Evolutionary conservation across 2,329 filamentous ascomycete genomes (phyloP), one percentile per base, ranked within the genome.

Genomic region (Ophiostoma quercus): DNA sequence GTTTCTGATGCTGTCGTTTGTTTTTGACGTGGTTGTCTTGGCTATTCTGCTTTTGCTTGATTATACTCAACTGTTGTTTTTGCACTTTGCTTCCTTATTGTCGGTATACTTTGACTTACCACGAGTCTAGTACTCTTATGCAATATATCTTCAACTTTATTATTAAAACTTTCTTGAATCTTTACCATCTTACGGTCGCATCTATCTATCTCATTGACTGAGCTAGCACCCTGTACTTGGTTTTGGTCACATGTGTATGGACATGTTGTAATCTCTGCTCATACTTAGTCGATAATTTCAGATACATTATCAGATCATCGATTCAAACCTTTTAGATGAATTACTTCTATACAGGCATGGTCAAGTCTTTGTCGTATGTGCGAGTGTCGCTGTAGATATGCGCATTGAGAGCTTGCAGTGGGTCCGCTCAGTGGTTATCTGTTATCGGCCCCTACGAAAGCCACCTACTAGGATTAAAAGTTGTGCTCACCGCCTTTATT

Each of bases 401-500:
- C 12, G 22, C n/a, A 57, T 32, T 32, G 12, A 25, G n/a, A 32
- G 57, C 25, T 62, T 6, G 3, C 32, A 11, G 25, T 62, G 57
- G 57, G 25, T 32, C 25, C 57, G 14, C 11, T 19, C 25, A 62
- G 25, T 25, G 32, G 62, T 39, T 65, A 65, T 65, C 62, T 62
- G 57, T 25, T 65, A 65, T 65, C 62, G 32, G 62, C 32, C 34
- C 29, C 60, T 63, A 32, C 62, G 2, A 25, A 57, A 57, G 22
- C 51, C 51, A 25, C 51, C 22, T 57, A 57, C 51, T 57, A 6
- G 8, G 3, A 39, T 2, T 11, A 29, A 66, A 29, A 16, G n/a
- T 66, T 39, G 19, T 12, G 2, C 34, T 69, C 47, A 72, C 71
- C 71, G 71, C 71, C 69, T 72, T 69, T 68, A 68, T 68, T 69